phyloP scores from a whole-genome alignment of 139 green algal genomes.

The Bryopsis sp. region DNA sequence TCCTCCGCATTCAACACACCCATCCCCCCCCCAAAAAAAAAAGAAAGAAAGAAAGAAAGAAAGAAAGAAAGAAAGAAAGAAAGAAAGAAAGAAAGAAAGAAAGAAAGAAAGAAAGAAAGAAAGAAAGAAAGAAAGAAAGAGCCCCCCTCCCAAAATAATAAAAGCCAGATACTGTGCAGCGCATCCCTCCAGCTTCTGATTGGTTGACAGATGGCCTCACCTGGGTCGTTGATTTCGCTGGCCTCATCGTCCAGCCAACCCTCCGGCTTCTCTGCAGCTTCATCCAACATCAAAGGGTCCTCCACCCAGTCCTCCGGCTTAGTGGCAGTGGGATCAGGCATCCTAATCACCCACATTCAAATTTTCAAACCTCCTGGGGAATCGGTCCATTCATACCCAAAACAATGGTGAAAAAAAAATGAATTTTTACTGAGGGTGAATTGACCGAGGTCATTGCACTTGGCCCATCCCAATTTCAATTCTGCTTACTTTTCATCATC shows the following conservation, averaged over 20 bases:
- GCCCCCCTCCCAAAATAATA: neutral
- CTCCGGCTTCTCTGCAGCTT: slow-evolving; percentile 66
- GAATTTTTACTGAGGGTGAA: too few relatives aligned
- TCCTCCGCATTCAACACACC: too few relatives aligned
- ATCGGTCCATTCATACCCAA: too few relatives aligned
- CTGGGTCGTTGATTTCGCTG: slow-evolving; percentile 56
- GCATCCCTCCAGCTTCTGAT: neutral
- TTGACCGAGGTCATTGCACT: neutral
- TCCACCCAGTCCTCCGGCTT: slow-evolving; percentile 92
- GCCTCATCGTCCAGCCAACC: slow-evolving; percentile 91
- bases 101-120: neutral
- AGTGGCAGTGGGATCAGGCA: slow-evolving; percentile 69
- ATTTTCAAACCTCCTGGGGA: too few relatives aligned
- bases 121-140: neutral
- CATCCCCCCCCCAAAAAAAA: too few relatives aligned
- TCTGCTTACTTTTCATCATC: slow-evolving; percentile 44
- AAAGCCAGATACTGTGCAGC: neutral
- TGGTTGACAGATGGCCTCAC: too few relatives aligned
- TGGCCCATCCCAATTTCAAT: neutral
- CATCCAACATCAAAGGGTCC: slow-evolving; percentile 57
- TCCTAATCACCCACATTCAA: slow-evolving; percentile 49
- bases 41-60: too few relatives aligned
- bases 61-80: too few relatives aligned
- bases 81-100: too few relatives aligned
- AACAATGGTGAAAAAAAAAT: too few relatives aligned